phyloP scores from a whole-genome alignment of 108 stramenopile genomes.

The Cyclotella atomus region DNA sequence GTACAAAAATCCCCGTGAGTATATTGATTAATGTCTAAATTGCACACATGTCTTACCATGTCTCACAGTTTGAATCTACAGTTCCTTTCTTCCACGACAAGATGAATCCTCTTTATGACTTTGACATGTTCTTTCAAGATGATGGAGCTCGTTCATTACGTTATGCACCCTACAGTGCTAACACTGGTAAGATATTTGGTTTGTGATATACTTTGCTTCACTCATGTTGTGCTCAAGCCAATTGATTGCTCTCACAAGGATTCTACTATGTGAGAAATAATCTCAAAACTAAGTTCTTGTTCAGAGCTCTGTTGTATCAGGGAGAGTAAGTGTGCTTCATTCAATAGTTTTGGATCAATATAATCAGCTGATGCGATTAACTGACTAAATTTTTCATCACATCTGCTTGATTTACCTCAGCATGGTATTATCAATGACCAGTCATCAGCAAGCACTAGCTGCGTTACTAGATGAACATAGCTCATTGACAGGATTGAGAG shows the following conservation, averaged over 20 bases:
- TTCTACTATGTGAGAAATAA: slow-evolving; percentile 91
- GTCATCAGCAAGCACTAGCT: slow-evolving; percentile 82
- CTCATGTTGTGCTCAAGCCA: neutral
- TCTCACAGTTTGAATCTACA: slow-evolving; percentile 18
- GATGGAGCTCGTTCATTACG: slow-evolving; percentile 78
- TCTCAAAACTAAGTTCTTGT: slow-evolving; percentile 72
- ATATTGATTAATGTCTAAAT: neutral
- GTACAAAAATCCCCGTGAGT: slow-evolving; percentile 25
- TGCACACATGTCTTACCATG: neutral
- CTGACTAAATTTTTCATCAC: neutral
- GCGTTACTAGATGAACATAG: slow-evolving; percentile 76
- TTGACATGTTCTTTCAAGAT: slow-evolving; percentile 90
- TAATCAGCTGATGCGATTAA: too few species aligned
- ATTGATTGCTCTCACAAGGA: slow-evolving; percentile 30
- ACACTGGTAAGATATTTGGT: slow-evolving; percentile 23
- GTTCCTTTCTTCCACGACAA: slow-evolving; percentile 68
- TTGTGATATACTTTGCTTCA: neutral
- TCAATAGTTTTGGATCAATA: too few species aligned
- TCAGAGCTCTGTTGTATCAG: slow-evolving; percentile 57
- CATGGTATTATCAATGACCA: slow-evolving; percentile 60
- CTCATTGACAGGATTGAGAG: slow-evolving; percentile 66
- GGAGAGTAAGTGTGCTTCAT: slow-evolving; percentile 51
- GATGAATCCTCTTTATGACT: slow-evolving; percentile 39
- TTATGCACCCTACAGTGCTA: slow-evolving; percentile 76
- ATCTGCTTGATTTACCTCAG: neutral